These are phyloP conservation scores for Barnettozyma populi DNA, from an alignment of 805 yeast species.

Conservation along the genomic window DNA sequence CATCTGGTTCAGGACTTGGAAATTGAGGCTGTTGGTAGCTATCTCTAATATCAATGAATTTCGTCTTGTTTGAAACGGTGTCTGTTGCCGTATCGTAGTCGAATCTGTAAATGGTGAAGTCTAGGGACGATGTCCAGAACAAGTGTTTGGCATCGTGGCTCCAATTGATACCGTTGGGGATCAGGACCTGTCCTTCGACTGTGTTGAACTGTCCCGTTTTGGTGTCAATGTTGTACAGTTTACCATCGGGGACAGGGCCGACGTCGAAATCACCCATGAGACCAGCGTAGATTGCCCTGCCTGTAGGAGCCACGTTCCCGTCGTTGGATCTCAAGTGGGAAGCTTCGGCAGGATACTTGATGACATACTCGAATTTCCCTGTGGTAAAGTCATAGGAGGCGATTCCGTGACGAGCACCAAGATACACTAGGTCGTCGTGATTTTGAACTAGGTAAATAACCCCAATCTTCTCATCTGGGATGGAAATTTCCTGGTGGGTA, in stretches of 20 bases:
- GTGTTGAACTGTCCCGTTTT: conserved; percentile 25
- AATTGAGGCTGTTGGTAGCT: conserved; percentile 15
- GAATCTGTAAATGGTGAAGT: conserved; percentile 41
- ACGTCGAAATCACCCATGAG: conserved; percentile 61
- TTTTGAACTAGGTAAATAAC: conserved; percentile 59
- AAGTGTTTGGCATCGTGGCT: conserved; percentile 32
- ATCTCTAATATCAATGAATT: conserved; percentile 34
- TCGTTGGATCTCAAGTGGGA: conserved; percentile 64
- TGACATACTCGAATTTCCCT: conserved; percentile 31
- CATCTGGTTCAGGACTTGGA: conserved; percentile 70
- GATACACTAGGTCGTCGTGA: conserved; percentile 42
- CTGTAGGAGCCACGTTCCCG: conserved; percentile 73
- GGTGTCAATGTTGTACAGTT: conserved; percentile 38
- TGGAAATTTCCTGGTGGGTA: conserved; percentile 34
- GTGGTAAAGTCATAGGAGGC: conserved; percentile 45
- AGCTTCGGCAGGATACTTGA: conserved; percentile 30
- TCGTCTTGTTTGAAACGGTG: conserved; percentile 31
- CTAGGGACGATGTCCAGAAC: conserved; percentile 51
- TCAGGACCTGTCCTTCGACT: conserved; percentile 33
- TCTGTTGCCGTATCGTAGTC: conserved; percentile 36
- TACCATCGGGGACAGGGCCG: conserved; percentile 43
- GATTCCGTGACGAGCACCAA: conserved; percentile 64
- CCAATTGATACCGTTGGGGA: conserved; percentile 72
- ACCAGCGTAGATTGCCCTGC: conserved; percentile 69
- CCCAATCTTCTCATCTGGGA: conserved; percentile 49